Conservation (phyloP, 2,329 filamentous ascomycete genomes). For the Talaromyces sp. region DNA sequence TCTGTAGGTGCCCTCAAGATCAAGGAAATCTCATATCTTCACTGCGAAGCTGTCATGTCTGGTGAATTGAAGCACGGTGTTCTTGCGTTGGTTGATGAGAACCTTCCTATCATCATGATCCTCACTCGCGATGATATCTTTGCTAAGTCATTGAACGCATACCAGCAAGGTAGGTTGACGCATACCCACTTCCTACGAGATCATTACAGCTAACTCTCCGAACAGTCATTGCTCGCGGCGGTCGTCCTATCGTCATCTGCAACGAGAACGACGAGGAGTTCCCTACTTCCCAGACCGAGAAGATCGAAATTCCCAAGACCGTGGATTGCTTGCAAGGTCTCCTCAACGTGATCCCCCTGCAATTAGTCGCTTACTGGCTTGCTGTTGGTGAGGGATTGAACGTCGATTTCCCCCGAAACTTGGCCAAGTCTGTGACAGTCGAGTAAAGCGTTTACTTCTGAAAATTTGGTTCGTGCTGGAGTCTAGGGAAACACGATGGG, state of each 20-base stretch:
- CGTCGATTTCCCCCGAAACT: constrained; percentile 96
- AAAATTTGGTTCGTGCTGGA: constrained; percentile 11
- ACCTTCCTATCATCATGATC: constrained; percentile 99
- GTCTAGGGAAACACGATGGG: constrained; percentile 13
- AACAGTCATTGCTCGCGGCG: constrained; percentile 85
- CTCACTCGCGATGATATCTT: constrained; percentile 94
- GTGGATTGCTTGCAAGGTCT: constrained; percentile 95
- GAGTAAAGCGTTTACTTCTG: constrained; percentile 61
- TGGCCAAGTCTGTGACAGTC: constrained; percentile 98
- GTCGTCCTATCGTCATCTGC: constrained; percentile 98
- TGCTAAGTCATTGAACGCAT: constrained; percentile 98
- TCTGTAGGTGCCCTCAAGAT: constrained; percentile 81
- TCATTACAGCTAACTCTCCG: constrained; percentile 26
- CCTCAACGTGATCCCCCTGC: constrained; percentile 94
- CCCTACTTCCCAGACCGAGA: constrained; percentile 80
- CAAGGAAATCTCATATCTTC: constrained; percentile 99
- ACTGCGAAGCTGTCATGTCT: constrained; percentile 99
- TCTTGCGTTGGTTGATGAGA: constrained; percentile 93
- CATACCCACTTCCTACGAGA: not conserved
- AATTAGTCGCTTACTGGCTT: constrained; percentile 98
- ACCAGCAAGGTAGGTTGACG: constrained; percentile 74
- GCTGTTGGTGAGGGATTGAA: constrained; percentile 94
- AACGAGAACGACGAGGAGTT: constrained; percentile 89
- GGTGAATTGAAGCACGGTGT: constrained; percentile 99
- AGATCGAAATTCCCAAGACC: constrained; percentile 95